Evolutionary conservation across 139 green algal species (phyloP).

Genomic region (Dunaliella primolecta): DNA sequence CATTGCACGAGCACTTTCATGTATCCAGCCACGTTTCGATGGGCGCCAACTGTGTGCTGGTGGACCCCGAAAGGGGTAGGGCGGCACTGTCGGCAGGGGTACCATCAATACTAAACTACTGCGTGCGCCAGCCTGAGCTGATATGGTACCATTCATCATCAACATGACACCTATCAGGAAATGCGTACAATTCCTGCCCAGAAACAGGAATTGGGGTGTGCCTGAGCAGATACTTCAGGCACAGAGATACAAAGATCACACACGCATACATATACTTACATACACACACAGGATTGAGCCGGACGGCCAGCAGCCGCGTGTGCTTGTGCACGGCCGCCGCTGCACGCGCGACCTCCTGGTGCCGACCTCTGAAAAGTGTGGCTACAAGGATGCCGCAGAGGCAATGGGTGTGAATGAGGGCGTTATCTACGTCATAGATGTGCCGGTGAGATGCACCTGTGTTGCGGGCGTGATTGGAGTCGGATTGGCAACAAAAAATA

Average conservation of each 20-base stretch:
- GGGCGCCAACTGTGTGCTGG: too few species aligned
- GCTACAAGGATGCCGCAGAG: not conserved
- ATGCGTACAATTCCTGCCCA: not conserved
- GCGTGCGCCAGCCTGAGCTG: too few species aligned
- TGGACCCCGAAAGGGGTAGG: too few species aligned
- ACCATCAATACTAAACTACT: too few species aligned
- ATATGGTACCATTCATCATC: not conserved
- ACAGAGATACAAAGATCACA: not conserved
- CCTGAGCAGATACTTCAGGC: not conserved
- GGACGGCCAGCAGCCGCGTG: constrained; percentile 56
- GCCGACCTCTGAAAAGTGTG: constrained; percentile 48
- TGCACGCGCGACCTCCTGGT: constrained; percentile 42
- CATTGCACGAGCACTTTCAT: not conserved
- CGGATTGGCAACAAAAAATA: too few species aligned
- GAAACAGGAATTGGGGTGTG: not conserved
- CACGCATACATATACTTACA: not conserved
- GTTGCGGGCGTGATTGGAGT: too few species aligned
- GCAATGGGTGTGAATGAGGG: constrained; percentile 10
- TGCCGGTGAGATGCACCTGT: constrained; percentile 34
- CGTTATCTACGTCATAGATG: constrained; percentile 68
- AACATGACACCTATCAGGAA: not conserved
- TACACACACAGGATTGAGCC: constrained; percentile 63
- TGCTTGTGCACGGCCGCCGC: constrained; percentile 82
- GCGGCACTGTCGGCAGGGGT: too few species aligned
- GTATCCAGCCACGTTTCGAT: too few species aligned